Evolutionary conservation across 148 eudicot species (phyloP), one percentile per base, ranked within the genome.

Genomic region (Spergularia marina): DNA sequence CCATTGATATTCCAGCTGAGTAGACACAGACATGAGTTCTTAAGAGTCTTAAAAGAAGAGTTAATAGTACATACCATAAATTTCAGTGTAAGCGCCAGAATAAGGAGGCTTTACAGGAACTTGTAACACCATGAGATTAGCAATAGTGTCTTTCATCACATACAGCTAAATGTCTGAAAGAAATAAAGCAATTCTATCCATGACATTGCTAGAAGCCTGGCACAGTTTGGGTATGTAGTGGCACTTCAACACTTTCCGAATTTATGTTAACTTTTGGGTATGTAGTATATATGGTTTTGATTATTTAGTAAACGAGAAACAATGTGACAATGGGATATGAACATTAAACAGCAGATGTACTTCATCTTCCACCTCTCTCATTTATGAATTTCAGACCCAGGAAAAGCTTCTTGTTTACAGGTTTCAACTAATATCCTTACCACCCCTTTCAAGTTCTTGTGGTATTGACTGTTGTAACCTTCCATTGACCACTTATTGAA

Each of bases 1-100:
- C 98, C 80, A 86, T 83, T 4, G 94, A 87, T 63, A 91, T 75
- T 83, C 94, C 90, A 80, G 98, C 98, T 93, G 90, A 73, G 61
- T 40, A 63, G 40, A 44, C 65, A 57, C 64, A 55, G 17, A 76
- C 2, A 10, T 9, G 12, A 1, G 5, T 53, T 70, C 54, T 40
- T 57, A 44, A 67, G 30, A 47, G n/a, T 13, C 1, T 70, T 2
- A 1, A 72, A 16, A 58, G 16, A 36, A 57, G 15, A 16, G 23
- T 34, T 20, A 21, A 30, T 47, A 57, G 17, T 69, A 56, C 23
- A 53, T 15, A 15, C 18, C 36, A 54, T 53, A 64, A 30, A 51
- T 14, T 51, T 76, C 17, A 21, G 16, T 34, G 47, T 40, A 10
- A 25, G 65, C 20, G 53, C 60, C 16, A 53, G 21, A 23, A 59